Conservation (phyloP, 495 filamentous ascomycete genomes). For the Xylaria telfairii region DNA sequence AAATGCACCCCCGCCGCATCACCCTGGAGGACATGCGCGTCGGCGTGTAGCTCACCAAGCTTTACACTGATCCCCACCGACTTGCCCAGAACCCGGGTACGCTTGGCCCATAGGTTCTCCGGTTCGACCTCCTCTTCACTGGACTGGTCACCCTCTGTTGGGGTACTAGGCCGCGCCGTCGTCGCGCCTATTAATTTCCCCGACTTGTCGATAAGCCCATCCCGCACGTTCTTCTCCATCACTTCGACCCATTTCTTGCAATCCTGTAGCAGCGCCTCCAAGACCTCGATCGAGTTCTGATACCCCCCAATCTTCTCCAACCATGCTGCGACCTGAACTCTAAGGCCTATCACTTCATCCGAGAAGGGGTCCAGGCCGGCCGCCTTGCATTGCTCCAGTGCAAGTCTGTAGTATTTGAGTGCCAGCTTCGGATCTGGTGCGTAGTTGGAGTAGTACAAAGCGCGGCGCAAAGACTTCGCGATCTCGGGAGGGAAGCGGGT, state of each 20-base stretch:
- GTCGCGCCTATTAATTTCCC: constrained; percentile 29
- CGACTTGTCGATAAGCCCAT: constrained; percentile 49
- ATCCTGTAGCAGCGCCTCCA: constrained; percentile 70
- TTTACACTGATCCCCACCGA: constrained; percentile 78
- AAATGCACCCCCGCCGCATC: constrained; percentile 75
- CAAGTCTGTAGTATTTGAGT: constrained; percentile 79
- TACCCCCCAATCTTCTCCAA: constrained; percentile 74
- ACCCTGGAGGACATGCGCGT: constrained; percentile 61
- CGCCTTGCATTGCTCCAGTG: constrained; percentile 71
- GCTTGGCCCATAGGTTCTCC: constrained; percentile 62
- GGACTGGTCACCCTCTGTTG: constrained; percentile 36
- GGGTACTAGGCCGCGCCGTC: constrained; percentile 17
- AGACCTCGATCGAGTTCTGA: constrained; percentile 69
- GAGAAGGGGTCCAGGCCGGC: constrained; percentile 83
- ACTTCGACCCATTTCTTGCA: constrained; percentile 67
- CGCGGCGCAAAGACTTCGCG: constrained; percentile 79
- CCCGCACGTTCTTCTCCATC: constrained; percentile 60
- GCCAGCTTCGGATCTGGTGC: constrained; percentile 73
- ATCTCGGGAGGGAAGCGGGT: constrained; percentile 79
- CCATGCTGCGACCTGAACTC: constrained; percentile 77
- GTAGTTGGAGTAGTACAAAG: constrained; percentile 84
- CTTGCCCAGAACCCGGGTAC: constrained; percentile 73
- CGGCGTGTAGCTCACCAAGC: constrained; percentile 77
- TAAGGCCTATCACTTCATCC: constrained; percentile 88
- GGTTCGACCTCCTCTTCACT: constrained; percentile 33